Evolutionary conservation across 2,329 filamentous ascomycete species (phyloP), one percentile per base, ranked within the genome.

Genomic region (Massarina eburnea): DNA sequence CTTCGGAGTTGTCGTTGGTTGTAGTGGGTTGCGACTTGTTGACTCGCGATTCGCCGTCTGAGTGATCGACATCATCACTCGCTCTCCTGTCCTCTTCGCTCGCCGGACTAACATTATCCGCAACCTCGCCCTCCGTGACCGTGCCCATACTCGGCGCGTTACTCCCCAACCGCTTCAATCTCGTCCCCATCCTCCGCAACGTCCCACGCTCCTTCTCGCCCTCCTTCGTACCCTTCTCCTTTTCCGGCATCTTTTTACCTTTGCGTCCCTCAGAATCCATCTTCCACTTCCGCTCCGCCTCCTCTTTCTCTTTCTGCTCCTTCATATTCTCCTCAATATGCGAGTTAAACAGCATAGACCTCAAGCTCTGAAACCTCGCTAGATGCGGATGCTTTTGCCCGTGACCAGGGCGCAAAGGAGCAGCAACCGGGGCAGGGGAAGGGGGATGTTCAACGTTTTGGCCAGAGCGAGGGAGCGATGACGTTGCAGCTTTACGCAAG

Each of bases 301-400:
- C 43, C 24, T 59, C 58, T 12, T 55, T 46, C 15, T 54, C 64
- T 14, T 56, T 40, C 6, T 26, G 19, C 10, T 46, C 43, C 34
- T 56, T 48, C 35, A 66, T 58, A n/a, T 55, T 58, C 30, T 59
- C 52, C 37, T 67, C 59, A 18, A 70, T 62, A n/a, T 57, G 54
- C 8, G 57, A 55, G 3, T 56, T 55, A 37, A 70, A 70, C 17
- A 70, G 41, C 37, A 66, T 63, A 24, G 62, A 66, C 17, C 66
- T 54, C 30, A 70, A 51, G 4, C 64, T 68, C 38, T 67, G 63
- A 38, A 70, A 68, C 7, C 66, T 59, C 17, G 58, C 49, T 46
- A 69, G 58, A 34, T 62, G 62, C 24, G 63, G 58, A 27, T 56
- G 49, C 33, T 43, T 51, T 20, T 14, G 14, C 8, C 35, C 15